Evolutionary conservation across 139 green algal genomes (phyloP).

Genomic region (Chlamydomonas eustigma): DNA sequence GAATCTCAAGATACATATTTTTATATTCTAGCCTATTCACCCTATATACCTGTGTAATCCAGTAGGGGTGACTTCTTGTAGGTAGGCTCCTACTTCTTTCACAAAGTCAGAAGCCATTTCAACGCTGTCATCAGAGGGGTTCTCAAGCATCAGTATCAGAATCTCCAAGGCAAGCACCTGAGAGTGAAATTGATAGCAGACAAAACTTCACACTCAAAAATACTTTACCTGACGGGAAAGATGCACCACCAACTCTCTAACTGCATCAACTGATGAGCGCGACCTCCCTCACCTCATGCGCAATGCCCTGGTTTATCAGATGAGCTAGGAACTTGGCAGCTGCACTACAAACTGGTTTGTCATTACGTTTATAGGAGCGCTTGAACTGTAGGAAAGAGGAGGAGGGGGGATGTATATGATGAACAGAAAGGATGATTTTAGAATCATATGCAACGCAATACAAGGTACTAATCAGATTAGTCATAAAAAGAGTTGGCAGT

Average conservation of each 20-base stretch:
- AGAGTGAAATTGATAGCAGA: too few species aligned
- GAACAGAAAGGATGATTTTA: too few species aligned
- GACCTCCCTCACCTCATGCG: conserved; percentile 38
- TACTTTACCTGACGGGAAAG: too few species aligned
- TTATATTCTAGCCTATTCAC: too few species aligned
- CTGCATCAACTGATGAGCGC: too few species aligned
- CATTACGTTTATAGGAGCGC: conserved; percentile 90
- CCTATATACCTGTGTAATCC: conserved; percentile 55
- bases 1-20: too few species aligned
- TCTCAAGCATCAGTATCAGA: conserved; percentile 88
- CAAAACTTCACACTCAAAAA: too few species aligned
- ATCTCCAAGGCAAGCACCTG: conserved; percentile 91
- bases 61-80: conserved; percentile 63
- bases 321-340: conserved; percentile 87
- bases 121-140: conserved; percentile 85
- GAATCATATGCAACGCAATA: too few species aligned
- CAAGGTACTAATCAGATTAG: too few species aligned
- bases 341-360: conserved; percentile 88
- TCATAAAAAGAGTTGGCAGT: too few species aligned
- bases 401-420: neutral
- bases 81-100: conserved; percentile 71
- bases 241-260: too few species aligned
- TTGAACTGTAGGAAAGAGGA: conserved; percentile 69
- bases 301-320: conserved; percentile 85
- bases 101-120: conserved; percentile 80